phyloP scores from a whole-genome alignment of 176 grass and related monocot genomes.

The Cenchrus fungigraminus region DNA sequence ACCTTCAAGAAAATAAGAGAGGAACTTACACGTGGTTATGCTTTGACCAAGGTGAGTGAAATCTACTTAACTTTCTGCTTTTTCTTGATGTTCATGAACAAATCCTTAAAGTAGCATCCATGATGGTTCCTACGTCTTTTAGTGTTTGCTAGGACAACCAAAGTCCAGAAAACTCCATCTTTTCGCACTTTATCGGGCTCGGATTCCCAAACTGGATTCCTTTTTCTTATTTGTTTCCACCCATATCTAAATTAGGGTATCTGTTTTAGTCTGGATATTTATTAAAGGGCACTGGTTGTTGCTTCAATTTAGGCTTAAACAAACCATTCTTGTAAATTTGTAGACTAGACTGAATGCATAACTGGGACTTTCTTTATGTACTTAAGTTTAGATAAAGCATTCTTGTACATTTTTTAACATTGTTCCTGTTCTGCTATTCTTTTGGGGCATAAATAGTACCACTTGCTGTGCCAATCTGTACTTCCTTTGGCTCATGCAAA shows the following conservation, averaged over 20 bases:
- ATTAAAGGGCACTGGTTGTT: neutral
- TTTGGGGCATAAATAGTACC: neutral
- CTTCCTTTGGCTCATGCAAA: neutral
- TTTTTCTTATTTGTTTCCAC: neutral
- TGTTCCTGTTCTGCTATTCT: constrained; percentile 16
- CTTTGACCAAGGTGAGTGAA: constrained; percentile 59
- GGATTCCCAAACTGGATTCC: neutral
- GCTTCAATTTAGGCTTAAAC: neutral
- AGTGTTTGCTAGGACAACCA: neutral
- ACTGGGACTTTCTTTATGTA: neutral
- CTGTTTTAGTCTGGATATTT: constrained; percentile 20
- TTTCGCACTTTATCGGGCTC: neutral
- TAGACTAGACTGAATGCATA: neutral
- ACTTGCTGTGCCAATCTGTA: constrained; percentile 8
- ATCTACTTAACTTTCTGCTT: neutral
- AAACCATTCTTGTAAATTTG: too few species aligned
- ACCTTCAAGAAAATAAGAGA: constrained; percentile 65
- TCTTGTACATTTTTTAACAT: neutral
- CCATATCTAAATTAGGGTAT: neutral
- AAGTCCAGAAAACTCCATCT: neutral
- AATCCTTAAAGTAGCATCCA: neutral
- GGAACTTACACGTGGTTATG: constrained; percentile 64
- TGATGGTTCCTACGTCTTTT: neutral
- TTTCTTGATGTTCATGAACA: neutral
- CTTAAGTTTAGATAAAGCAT: neutral